Base-by-base conservation (phyloP, 225 moss, liverwort and hornwort genomes). In the Asterella californica region DNA sequence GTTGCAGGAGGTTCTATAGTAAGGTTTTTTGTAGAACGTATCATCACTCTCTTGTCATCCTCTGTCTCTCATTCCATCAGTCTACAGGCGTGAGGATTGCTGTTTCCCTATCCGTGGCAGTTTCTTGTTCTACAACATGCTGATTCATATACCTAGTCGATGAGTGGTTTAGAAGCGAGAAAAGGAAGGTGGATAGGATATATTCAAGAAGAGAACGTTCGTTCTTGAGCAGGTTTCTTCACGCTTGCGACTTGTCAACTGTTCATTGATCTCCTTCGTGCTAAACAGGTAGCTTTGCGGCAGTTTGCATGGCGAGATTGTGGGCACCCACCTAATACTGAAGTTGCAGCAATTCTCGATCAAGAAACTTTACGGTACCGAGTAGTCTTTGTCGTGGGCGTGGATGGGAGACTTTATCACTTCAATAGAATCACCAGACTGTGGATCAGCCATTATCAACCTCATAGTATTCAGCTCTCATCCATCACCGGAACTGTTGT, bases 361-460 rank as follows among this genome's bases (percentile, higher is more conserved):
- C 86, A 87, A 55, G 86, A 87, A 71, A 81, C 76, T 22, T 76
- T 87, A 36, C 83, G 86, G 30, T 87, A 81, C 71, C 72, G 86
- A 67, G 86, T 87, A 57, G 72, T 87, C 9, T 87, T 87, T 62
- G 86, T 87, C 15, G 86, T 84, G 86, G 86, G 86, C n/a, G 34
- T 69, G 62, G 52, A 87, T 52, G 86, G 86, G 47, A 83, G 60
- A 33, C 86, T 87, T 30, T 84, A 83, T 76, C 83, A 84, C 71
- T 87, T 83, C 66, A 87, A 87, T 37, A 79, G 86, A 59, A 83
- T 87, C 57, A 81, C 83, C 11, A 76, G 86, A 53, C 81, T 71
- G 24, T 87, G 86, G 86, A 82, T 83, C 57, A 64, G 70, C n/a
- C 83, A 83, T 68, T 70, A 76, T 32, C 86, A 87, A 77, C 86